A percentile compares a stretch with the other conserved stretches of the same genome.
Evolutionary conservation across 2,329 filamentous ascomycete species (phyloP).

Genomic region (Dactylellina parvicollis): DNA sequence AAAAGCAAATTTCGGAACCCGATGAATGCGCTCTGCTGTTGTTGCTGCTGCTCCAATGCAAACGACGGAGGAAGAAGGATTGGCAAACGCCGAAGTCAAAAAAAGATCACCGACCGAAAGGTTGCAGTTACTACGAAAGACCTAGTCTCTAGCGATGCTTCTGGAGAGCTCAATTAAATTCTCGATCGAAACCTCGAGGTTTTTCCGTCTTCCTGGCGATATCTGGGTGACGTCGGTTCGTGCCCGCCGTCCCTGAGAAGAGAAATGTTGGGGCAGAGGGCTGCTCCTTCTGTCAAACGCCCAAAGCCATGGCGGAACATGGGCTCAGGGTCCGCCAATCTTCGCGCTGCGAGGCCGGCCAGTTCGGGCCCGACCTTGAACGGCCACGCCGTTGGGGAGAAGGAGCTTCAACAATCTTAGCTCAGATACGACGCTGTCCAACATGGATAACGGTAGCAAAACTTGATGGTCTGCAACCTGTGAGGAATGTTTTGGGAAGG

Average conservation of each 20-base stretch:
- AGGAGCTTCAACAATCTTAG: conserved; percentile 53
- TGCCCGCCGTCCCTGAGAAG: neutral
- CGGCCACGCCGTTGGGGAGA: conserved; percentile 42
- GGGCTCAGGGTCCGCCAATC: conserved; percentile 47
- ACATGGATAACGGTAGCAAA: neutral
- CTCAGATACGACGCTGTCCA: conserved; percentile 12
- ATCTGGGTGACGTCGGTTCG: conserved; percentile 16
- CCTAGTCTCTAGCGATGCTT: neutral
- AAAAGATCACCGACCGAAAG: neutral
- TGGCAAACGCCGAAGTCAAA: conserved; percentile 17
- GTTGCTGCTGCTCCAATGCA: conserved; percentile 26
- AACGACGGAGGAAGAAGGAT: conserved; percentile 27
- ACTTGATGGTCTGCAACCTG: neutral
- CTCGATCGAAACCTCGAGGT: neutral
- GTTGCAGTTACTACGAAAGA: neutral
- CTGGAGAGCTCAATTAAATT: neutral
- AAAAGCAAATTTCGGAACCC: conserved; percentile 24
- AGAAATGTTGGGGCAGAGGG: conserved; percentile 47
- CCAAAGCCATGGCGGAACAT: conserved; percentile 14
- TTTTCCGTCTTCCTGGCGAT: neutral
- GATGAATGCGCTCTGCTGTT: conserved; percentile 44
- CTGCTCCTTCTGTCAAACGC: conserved; percentile 7
- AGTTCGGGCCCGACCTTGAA: conserved; percentile 18
- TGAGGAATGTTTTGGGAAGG: conserved; percentile 16
- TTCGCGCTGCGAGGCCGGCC: conserved; percentile 33